Evolutionary conservation across 805 yeast species (phyloP).

Genomic region (Hanseniaspora lachancei): DNA sequence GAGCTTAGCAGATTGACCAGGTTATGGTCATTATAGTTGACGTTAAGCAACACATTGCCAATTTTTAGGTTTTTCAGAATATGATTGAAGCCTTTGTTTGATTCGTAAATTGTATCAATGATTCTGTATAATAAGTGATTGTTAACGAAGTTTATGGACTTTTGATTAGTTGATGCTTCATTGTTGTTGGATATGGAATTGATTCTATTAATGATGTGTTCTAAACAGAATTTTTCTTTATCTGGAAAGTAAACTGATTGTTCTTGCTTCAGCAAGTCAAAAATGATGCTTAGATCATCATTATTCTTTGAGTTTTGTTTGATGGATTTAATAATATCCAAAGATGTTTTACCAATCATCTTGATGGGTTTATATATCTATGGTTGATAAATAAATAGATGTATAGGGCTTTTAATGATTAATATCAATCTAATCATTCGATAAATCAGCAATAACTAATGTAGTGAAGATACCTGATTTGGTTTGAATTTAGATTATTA

Average conservation of each 20-base stretch:
- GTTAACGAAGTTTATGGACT: not conserved
- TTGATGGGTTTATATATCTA: constrained; percentile 44
- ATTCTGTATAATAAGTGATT: not conserved
- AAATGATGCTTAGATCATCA: not conserved
- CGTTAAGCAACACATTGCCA: not conserved
- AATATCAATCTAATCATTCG: no score
- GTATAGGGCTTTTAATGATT: no score
- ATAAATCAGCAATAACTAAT: constrained; percentile 4
- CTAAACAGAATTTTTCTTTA: constrained; percentile 40
- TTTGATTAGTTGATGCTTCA: not conserved
- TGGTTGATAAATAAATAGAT: constrained; percentile 16
- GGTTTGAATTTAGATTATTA: no score
- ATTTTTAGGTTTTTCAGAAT: constrained; percentile 4
- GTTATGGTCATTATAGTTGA: not conserved
- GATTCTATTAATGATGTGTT: constrained; percentile 47
- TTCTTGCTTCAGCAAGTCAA: not conserved
- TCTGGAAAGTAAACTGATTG: constrained; percentile 40
- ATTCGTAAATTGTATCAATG: not conserved
- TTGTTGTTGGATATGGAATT: constrained; percentile 30
- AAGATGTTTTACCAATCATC: constrained; percentile 4
- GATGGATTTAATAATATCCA: constrained; percentile 7
- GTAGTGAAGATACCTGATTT: constrained; percentile 15
- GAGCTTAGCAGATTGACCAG: not conserved
- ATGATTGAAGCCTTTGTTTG: not conserved
- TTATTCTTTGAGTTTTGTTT: constrained; percentile 7